Evolutionary conservation across 768 basidiomycete genomes (phyloP), one percentile per base, ranked within the genome.

Genomic region (Sporobolomyces phaffii): DNA sequence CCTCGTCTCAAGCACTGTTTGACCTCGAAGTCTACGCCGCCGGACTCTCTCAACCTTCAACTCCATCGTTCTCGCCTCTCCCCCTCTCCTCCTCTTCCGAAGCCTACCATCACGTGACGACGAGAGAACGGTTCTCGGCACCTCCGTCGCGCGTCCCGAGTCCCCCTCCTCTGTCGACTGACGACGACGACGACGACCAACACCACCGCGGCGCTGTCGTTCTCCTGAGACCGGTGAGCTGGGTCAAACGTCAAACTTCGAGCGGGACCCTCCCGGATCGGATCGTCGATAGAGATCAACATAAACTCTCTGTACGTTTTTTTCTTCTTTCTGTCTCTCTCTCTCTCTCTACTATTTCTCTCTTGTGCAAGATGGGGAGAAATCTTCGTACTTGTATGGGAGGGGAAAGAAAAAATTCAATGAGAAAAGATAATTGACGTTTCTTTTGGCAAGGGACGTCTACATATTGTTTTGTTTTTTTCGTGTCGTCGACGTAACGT

Each of bases 231-330:
- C 65, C 65, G 5, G 31, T 66, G n/a, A 61, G 59, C 47, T 66
- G 65, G 65, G 4, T 66, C 24, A 7, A 13, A 13, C 45, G 65
- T 15, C 44, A 61, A 31, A 31, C 1, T 1, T 54, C 52, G 13
- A 24, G 13, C 38, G 65, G 65, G 10, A 61, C 59, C 3, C n/a
- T 66, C 38, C 59, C 59, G 9, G 65, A 61, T 1, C 34, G 41
- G 6, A 31, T 48, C 22, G 4, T 20, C 0, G 45, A 6, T n/a
- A n/a, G n/a, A n/a, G n/a, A n/a, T n/a, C n/a, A n/a, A n/a, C n/a
- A n/a, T n/a, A n/a, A n/a, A n/a, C n/a, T n/a, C n/a, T n/a, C n/a
- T n/a, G n/a, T n/a, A n/a, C n/a, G n/a, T n/a, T n/a, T n/a, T n/a
- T n/a, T n/a, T n/a, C n/a, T n/a, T n/a, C n/a, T n/a, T n/a, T n/a